Evolutionary conservation across 768 basidiomycete genomes (phyloP).

Genomic region (Roridomyces roridus): DNA sequence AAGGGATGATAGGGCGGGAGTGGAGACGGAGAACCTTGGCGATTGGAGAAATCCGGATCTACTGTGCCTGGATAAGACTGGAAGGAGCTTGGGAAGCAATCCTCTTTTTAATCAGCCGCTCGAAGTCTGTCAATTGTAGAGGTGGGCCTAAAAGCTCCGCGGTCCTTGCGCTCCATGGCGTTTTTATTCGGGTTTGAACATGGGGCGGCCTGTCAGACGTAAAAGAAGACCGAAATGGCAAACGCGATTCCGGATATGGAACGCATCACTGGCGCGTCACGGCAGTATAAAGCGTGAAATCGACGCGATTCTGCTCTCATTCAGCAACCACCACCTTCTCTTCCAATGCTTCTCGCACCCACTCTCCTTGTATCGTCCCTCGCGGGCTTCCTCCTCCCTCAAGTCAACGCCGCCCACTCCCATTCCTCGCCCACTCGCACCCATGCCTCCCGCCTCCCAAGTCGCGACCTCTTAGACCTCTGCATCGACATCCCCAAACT

Average conservation of each 20-base stretch:
- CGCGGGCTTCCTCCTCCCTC: constrained; percentile 1
- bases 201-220: too few relatives aligned
- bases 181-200: too few relatives aligned
- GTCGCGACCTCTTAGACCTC: neutral
- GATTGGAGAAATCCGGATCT: too few relatives aligned
- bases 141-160: too few relatives aligned
- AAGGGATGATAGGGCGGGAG: too few relatives aligned
- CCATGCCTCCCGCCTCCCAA: constrained; percentile 3
- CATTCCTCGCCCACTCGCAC: neutral
- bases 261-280: neutral
- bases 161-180: too few relatives aligned
- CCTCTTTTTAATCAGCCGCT: too few relatives aligned
- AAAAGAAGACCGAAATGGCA: neutral
- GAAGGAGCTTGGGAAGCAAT: too few relatives aligned
- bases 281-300: constrained; percentile 4
- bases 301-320: constrained; percentile 13
- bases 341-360: constrained; percentile 16
- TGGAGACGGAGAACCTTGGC: too few relatives aligned
- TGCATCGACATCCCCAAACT: constrained; percentile 8
- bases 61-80: too few relatives aligned
- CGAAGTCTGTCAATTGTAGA: too few relatives aligned
- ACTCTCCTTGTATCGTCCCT: constrained; percentile 18
- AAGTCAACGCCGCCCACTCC: constrained; percentile 1
- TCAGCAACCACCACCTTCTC: constrained; percentile 17
- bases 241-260: too few relatives aligned